These are phyloP conservation scores for Neurospora tetrasperma DNA, from an alignment of 495 filamentous ascomycete genomes.

Conservation along the genomic window DNA sequence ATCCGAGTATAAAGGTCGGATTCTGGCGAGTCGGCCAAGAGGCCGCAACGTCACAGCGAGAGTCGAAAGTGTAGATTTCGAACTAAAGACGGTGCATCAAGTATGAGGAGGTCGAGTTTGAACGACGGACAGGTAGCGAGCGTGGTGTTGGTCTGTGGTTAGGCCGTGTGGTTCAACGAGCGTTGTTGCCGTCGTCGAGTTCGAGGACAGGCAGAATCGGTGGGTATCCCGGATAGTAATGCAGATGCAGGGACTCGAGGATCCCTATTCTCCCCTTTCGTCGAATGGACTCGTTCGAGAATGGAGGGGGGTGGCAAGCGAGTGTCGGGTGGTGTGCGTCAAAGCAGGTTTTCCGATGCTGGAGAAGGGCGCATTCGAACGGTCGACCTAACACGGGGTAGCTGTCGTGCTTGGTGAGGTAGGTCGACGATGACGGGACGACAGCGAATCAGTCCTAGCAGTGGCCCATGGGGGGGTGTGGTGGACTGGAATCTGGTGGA, in stretches of 20 bases:
- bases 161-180: background rate
- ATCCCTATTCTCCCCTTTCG: background rate
- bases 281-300: background rate
- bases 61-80: slow-evolving; percentile 1
- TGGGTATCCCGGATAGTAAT: slow-evolving; percentile 10
- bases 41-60: slow-evolving; percentile 4
- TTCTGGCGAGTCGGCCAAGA: background rate
- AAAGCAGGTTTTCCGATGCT: slow-evolving; percentile 17
- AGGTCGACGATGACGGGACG: background rate
- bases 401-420: background rate
- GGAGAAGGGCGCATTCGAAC: slow-evolving; percentile 10
- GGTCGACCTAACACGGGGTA: background rate
- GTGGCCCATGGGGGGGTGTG: background rate
- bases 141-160: background rate
- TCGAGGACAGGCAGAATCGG: background rate
- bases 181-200: background rate
- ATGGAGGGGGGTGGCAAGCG: slow-evolving; percentile 7
- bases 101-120: slow-evolving; percentile 26
- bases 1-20: background rate
- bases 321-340: slow-evolving; percentile 13
- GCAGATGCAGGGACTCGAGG: background rate
- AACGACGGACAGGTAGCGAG: slow-evolving; percentile 3
- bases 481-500: background rate
- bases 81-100: slow-evolving; percentile 22
- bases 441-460: background rate